Conservation (phyloP, 208 protist species). For the Trypanosomatidae sp. region DNA sequence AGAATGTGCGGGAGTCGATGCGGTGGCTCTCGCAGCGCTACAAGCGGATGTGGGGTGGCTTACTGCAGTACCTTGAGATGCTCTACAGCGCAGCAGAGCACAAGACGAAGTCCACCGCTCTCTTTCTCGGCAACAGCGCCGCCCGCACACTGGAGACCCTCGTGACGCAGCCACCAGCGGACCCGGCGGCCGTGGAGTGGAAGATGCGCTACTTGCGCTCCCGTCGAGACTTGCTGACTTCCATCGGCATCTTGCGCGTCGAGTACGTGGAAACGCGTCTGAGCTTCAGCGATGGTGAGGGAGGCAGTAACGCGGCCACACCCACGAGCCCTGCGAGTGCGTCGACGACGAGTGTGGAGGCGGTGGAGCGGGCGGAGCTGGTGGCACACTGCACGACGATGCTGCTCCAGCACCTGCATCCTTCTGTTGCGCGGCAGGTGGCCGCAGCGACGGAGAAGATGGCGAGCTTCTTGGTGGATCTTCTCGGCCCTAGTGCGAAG, state of each 20-base stretch:
- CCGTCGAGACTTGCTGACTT: conserved; percentile 33
- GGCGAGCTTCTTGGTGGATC: conserved; percentile 19
- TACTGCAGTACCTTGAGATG: conserved; percentile 61
- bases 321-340: not conserved
- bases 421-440: conserved; percentile 1
- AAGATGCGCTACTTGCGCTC: conserved; percentile 57
- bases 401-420: conserved; percentile 15
- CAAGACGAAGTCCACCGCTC: not conserved
- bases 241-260: conserved; percentile 67
- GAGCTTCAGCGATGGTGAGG: conserved; percentile 11
- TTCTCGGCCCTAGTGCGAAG: conserved; percentile 16
- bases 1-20: conserved; percentile 34
- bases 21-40: conserved; percentile 70
- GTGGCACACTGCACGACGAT: conserved; percentile 10
- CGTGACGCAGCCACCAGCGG: conserved; percentile 8
- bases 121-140: not conserved
- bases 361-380: conserved; percentile 12
- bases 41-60: conserved; percentile 60
- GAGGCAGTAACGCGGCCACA: not conserved
- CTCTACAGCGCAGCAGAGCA: conserved; percentile 31
- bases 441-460: conserved; percentile 7
- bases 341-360: not conserved
- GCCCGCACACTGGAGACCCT: conserved; percentile 6
- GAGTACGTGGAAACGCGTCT: conserved; percentile 47
- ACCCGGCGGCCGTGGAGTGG: conserved; percentile 43